A percentile compares a stretch with the other conserved stretches of the same genome.
These are phyloP conservation scores for Alectoria sarmentosa DNA, from an alignment of 495 filamentous ascomycete species.

Conservation along the genomic window DNA sequence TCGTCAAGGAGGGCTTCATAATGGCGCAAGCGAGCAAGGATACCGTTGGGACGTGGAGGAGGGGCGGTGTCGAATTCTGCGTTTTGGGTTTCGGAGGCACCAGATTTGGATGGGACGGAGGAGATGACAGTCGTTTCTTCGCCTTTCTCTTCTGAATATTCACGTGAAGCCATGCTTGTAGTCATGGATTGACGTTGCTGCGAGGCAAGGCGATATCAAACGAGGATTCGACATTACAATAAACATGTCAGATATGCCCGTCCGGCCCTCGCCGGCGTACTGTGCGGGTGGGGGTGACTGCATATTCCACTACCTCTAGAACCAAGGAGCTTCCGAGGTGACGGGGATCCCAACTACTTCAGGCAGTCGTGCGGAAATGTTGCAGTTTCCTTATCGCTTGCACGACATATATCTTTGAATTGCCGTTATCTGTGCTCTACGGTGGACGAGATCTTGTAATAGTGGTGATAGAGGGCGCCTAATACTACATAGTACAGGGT, in stretches of 20 bases:
- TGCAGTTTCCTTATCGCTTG: conserved; percentile 1
- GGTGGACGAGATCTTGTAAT: not conserved
- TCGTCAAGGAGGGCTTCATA: conserved; percentile 39
- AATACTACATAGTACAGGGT: not conserved
- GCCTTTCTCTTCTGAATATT: not conserved
- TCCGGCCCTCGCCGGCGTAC: not conserved
- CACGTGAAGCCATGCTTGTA: not conserved
- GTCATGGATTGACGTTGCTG: not conserved
- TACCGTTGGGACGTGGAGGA: conserved; percentile 28
- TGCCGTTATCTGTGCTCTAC: not conserved
- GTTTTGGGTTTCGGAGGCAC: not conserved
- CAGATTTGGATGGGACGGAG: not conserved
- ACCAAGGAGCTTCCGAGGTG: not conserved
- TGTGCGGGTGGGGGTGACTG: not conserved
- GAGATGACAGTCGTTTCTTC: not conserved
- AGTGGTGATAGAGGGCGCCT: too few species aligned
- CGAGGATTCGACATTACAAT: not conserved
- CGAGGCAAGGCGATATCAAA: not conserved
- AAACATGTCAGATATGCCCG: not conserved
- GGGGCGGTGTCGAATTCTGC: conserved; percentile 23
- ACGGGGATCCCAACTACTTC: not conserved
- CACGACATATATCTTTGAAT: not conserved
- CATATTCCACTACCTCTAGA: not conserved
- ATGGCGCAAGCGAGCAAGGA: conserved; percentile 29
- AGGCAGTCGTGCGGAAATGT: not conserved